Percentiles rank a stretch among this genome's conserved stretches.
These are phyloP conservation scores for Trichophyton mentagrophytes DNA, from an alignment of 2,329 filamentous ascomycete genomes.

Conservation along the genomic window DNA sequence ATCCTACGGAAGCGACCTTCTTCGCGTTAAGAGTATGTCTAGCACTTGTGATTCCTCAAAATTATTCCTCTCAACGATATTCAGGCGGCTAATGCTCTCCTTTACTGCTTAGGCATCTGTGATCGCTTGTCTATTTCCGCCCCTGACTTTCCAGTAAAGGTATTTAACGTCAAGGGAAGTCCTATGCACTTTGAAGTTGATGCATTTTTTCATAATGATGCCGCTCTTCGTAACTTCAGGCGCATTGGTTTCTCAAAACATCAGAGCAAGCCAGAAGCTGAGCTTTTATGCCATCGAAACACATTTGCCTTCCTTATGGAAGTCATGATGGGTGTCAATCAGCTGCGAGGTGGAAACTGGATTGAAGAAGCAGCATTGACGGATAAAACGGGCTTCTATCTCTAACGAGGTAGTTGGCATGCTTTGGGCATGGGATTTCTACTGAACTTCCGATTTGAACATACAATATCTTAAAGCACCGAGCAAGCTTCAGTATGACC, in stretches of 20 bases:
- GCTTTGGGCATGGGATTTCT: too few species aligned
- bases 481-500: background rate
- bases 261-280: background rate
- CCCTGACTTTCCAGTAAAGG: background rate
- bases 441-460: too few species aligned
- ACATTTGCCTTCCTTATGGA: background rate
- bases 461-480: background rate
- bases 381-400: background rate
- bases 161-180: background rate
- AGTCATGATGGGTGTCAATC: background rate
- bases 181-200: background rate
- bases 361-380: background rate
- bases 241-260: background rate
- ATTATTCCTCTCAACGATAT: background rate
- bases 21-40: background rate
- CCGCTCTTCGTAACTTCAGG: background rate
- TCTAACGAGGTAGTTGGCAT: background rate
- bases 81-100: background rate
- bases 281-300: background rate
- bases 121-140: background rate
- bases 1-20: background rate
- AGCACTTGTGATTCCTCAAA: background rate
- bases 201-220: background rate
- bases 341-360: background rate
- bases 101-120: background rate